A percentile compares a stretch with the other conserved stretches of the same genome.
These are phyloP conservation scores for Neophaeococcomyces mojaviensis DNA, from an alignment of 2,329 filamentous ascomycete genomes.

Conservation along the genomic window DNA sequence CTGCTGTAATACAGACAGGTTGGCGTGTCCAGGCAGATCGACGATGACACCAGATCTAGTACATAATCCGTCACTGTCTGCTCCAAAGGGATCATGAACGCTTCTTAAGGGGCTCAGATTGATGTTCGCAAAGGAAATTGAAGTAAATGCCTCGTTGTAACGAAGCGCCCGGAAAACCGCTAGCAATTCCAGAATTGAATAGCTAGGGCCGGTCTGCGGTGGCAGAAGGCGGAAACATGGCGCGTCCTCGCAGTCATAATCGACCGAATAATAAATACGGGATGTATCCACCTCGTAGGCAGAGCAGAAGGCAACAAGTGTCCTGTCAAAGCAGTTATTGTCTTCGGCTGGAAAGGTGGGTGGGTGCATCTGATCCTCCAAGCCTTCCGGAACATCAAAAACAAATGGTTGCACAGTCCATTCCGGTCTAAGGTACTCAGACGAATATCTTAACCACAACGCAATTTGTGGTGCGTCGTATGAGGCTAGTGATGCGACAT, in stretches of 20 bases:
- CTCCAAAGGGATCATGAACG: conserved; percentile 51
- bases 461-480: conserved; percentile 58
- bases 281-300: conserved; percentile 61
- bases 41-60: conserved; percentile 53
- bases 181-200: conserved; percentile 56
- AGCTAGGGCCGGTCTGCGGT: conserved; percentile 46
- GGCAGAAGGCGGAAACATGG: conserved; percentile 59
- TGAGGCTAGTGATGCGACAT: conserved; percentile 55
- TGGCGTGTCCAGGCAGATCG: conserved; percentile 45
- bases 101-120: conserved; percentile 59
- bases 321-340: conserved; percentile 56
- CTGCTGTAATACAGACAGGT: conserved; percentile 56
- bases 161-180: conserved; percentile 62
- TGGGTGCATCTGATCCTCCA: conserved; percentile 45
- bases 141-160: conserved; percentile 62
- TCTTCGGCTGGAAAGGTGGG: conserved; percentile 48
- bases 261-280: conserved; percentile 58
- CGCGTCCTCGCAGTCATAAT: conserved; percentile 56
- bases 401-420: conserved; percentile 58
- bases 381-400: conserved; percentile 51
- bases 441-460: conserved; percentile 52
- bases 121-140: conserved; percentile 60
- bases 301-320: conserved; percentile 61
- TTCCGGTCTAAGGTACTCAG: conserved; percentile 57
- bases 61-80: conserved; percentile 54